A percentile compares a stretch with the other conserved stretches of the same genome.
phyloP scores from a whole-genome alignment of 306 rosid species.

The Dryas drummondii region DNA sequence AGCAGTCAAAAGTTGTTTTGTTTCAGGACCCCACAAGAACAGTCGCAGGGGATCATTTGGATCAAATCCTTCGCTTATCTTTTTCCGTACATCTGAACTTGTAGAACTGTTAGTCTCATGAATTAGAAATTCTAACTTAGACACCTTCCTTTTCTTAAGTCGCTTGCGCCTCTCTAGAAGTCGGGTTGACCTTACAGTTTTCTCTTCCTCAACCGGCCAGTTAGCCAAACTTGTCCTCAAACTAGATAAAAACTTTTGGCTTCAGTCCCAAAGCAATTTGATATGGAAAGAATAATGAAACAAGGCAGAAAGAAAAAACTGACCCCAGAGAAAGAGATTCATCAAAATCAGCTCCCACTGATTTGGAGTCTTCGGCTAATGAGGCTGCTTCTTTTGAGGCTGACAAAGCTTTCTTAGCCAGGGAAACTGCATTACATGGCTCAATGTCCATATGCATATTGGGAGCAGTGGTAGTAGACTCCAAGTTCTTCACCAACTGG shows the following conservation, averaged over 20 bases:
- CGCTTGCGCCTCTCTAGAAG: constrained; percentile 65
- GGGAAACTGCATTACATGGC: constrained; percentile 40
- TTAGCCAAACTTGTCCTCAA: constrained; percentile 38
- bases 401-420: constrained; percentile 73
- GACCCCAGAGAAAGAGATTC: constrained; percentile 49
- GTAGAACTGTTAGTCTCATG: constrained; percentile 39
- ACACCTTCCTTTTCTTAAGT: constrained; percentile 57
- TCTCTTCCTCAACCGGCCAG: constrained; percentile 40
- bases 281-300: constrained; percentile 19
- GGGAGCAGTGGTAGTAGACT: constrained; percentile 23
- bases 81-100: constrained; percentile 48
- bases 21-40: constrained; percentile 78
- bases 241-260: constrained; percentile 28
- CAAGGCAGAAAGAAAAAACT: constrained; percentile 33
- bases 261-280: constrained; percentile 26
- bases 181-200: constrained; percentile 62
- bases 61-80: constrained; percentile 50
- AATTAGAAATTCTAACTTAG: constrained; percentile 34
- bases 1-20: constrained; percentile 69
- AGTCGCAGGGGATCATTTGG: constrained; percentile 67
- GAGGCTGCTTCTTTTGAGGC: constrained; percentile 73
- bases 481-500: constrained; percentile 42
- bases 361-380: constrained; percentile 44
- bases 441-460: constrained; percentile 36
- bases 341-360: constrained; percentile 35